phyloP scores from a whole-genome alignment of 768 basidiomycete genomes.

The Pluteus cervinus region DNA sequence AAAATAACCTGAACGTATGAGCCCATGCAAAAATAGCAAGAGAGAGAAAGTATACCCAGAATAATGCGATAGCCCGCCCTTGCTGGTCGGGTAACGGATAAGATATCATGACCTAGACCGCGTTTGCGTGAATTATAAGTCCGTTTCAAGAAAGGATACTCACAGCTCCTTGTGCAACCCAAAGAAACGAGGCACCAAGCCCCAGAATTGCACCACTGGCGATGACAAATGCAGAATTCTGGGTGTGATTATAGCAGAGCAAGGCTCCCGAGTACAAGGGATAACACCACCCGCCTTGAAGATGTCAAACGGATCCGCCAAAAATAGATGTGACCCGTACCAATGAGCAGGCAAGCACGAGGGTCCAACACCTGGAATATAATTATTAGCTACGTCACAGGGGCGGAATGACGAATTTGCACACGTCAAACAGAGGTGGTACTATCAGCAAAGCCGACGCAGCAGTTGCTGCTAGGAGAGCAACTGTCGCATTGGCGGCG shows the following conservation, averaged over 20 bases:
- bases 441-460: constrained; percentile 21
- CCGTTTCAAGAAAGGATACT: neutral
- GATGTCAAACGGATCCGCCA: too few species aligned
- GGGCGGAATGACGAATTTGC: neutral
- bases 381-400: neutral
- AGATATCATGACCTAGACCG: constrained; percentile 21
- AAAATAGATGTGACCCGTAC: constrained; percentile 4
- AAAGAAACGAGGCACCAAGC: constrained; percentile 22
- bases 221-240: constrained; percentile 21
- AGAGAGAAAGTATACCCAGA: constrained; percentile 15
- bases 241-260: constrained; percentile 21
- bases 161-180: constrained; percentile 23
- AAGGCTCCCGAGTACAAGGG: constrained; percentile 22
- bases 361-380: constrained; percentile 19
- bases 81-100: constrained; percentile 22
- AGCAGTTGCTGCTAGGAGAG: constrained; percentile 20
- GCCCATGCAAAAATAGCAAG: too few species aligned
- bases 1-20: constrained; percentile 16
- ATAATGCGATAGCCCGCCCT: constrained; percentile 19
- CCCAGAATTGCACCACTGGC: constrained; percentile 21
- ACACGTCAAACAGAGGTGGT: constrained; percentile 21
- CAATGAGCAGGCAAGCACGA: constrained; percentile 18
- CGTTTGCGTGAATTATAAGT: neutral
- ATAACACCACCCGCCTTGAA: constrained; percentile 20
- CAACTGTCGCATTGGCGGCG: constrained; percentile 22